Conservation (phyloP, 2,329 filamentous ascomycete genomes). For the Fusarium sp. region DNA sequence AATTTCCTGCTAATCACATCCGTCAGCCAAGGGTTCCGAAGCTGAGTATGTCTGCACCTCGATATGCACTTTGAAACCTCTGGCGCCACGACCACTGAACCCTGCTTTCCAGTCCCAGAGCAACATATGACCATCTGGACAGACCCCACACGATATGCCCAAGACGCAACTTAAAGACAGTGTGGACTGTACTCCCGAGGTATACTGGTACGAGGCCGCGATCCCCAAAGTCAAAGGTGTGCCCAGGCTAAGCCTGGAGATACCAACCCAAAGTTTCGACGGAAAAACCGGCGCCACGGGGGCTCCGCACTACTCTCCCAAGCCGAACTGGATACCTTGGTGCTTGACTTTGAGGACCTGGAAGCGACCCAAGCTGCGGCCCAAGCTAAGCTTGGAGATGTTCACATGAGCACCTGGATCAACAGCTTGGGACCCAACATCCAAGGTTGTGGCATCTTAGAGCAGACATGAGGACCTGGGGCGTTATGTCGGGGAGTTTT, state of each 20-base stretch:
- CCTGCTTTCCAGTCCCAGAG: slow-evolving; percentile 22
- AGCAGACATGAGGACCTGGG: background rate
- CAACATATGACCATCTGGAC: slow-evolving; percentile 21
- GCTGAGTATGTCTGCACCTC: slow-evolving; percentile 38
- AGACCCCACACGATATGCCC: background rate
- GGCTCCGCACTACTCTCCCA: background rate
- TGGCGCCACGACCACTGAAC: slow-evolving; percentile 7
- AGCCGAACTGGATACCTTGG: background rate
- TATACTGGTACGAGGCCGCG: slow-evolving; percentile 14
- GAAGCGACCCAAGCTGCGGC: slow-evolving; percentile 1
- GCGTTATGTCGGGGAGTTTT: background rate
- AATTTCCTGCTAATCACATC: slow-evolving; percentile 8
- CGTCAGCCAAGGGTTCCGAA: slow-evolving; percentile 23
- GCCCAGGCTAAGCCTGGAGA: slow-evolving; percentile 16
- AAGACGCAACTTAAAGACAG: slow-evolving; percentile 2
- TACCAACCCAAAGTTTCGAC: background rate
- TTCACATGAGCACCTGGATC: background rate
- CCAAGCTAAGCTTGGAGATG: slow-evolving; percentile 22
- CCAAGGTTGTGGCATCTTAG: background rate
- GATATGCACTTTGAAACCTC: slow-evolving; percentile 18
- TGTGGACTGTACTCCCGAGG: background rate
- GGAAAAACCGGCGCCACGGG: background rate
- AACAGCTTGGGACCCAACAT: background rate
- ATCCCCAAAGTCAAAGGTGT: background rate
- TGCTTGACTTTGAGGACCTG: background rate